A percentile compares a stretch with the other conserved stretches of the same genome.
These are phyloP conservation scores for Botrytis fabae DNA, from an alignment of 2,329 filamentous ascomycete species.

Conservation along the genomic window DNA sequence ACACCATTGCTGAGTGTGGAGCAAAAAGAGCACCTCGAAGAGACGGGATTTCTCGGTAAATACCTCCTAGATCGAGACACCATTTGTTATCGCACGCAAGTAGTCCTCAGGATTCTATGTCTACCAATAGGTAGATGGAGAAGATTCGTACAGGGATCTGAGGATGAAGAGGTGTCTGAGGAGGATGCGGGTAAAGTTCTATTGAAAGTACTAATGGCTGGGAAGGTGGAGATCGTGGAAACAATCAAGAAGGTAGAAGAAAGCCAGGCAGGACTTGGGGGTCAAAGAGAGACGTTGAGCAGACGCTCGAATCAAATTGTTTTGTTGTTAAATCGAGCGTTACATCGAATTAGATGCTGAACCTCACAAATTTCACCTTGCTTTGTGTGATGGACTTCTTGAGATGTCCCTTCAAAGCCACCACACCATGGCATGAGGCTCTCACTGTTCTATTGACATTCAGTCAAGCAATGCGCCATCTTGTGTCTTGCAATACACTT, in stretches of 20 bases:
- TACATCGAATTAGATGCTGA: constrained; percentile 28
- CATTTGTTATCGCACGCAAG: constrained; percentile 57
- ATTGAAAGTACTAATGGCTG: constrained; percentile 31
- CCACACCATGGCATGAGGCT: background rate
- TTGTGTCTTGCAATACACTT: background rate
- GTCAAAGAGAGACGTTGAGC: constrained; percentile 30
- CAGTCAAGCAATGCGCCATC: background rate
- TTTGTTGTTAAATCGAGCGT: constrained; percentile 27
- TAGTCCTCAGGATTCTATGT: constrained; percentile 49
- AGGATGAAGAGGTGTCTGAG: constrained; percentile 50
- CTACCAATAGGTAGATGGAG: constrained; percentile 46
- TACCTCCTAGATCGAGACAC: constrained; percentile 53
- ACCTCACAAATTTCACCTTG: background rate
- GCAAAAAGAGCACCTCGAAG: constrained; percentile 47
- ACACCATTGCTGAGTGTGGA: constrained; percentile 31
- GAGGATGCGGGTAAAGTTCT: constrained; percentile 45
- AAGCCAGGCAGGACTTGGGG: constrained; percentile 27
- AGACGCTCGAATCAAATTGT: constrained; percentile 35
- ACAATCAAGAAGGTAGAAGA: constrained; percentile 21
- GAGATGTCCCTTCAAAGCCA: background rate
- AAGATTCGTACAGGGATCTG: constrained; percentile 47
- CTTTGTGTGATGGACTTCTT: background rate
- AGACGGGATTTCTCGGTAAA: constrained; percentile 50
- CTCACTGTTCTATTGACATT: background rate
- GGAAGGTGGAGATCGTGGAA: constrained; percentile 23